Conservation (phyloP, 169 alveolate genomes). For the Toxoplasma gondii region DNA sequence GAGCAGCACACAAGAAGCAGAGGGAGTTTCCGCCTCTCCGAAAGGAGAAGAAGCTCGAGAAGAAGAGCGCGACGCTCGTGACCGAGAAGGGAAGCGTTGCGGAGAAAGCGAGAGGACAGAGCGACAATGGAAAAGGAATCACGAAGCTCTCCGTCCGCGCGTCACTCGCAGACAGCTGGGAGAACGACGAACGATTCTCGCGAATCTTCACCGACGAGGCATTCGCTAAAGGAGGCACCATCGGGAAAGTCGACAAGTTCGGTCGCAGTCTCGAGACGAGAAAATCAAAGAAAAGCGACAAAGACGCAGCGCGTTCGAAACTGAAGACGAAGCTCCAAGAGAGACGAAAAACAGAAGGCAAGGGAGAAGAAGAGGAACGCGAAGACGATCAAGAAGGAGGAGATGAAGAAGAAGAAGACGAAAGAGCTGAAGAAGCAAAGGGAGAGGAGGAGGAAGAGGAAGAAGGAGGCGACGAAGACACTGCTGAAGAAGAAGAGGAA, state of each 20-base stretch:
- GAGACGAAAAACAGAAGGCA: background rate
- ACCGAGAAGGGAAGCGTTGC: background rate
- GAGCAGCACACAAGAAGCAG: background rate
- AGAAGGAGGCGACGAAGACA: background rate
- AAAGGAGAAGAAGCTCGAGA: background rate
- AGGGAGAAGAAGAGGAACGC: background rate
- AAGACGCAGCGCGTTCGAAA: background rate
- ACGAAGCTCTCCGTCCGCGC: background rate
- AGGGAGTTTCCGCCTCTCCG: background rate
- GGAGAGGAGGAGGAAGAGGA: background rate
- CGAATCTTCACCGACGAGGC: constrained; percentile 19
- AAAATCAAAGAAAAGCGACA: background rate
- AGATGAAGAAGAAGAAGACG: background rate
- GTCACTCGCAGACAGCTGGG: background rate
- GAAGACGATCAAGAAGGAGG: background rate
- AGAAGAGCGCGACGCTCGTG: background rate
- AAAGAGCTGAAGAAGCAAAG: background rate
- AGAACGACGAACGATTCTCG: background rate
- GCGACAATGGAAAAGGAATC: background rate
- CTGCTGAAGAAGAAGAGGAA: background rate
- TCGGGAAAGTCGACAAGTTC: constrained; percentile 14
- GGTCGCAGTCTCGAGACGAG: background rate
- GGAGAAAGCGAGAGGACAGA: background rate
- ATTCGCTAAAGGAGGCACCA: constrained; percentile 4
- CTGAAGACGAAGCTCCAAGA: background rate